Percentiles rank a stretch among this genome's conserved stretches.
Conservation (phyloP, 768 basidiomycete species). For the Tricholoma furcatifolium region DNA sequence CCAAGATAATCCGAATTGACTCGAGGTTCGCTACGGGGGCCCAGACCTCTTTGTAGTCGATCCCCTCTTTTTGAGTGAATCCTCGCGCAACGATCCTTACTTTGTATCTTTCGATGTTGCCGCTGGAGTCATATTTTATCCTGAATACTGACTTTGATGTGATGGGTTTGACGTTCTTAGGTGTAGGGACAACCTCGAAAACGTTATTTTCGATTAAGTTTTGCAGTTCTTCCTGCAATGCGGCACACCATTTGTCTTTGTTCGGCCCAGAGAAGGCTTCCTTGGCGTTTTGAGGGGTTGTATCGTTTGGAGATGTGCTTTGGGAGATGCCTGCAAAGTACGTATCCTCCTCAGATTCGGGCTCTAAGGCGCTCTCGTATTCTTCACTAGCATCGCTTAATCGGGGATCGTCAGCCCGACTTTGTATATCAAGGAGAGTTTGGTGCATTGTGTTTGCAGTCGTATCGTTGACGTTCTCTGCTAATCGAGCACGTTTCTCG, state of each 20-base stretch:
- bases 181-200: too few relatives aligned
- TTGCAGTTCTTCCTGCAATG: background rate
- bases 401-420: background rate
- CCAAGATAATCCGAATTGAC: background rate
- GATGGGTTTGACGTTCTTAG: too few relatives aligned
- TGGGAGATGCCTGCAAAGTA: background rate
- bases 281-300: background rate
- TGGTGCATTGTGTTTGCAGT: too few relatives aligned
- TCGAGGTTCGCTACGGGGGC: background rate
- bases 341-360: too few relatives aligned
- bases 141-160: too few relatives aligned
- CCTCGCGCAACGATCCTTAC: constrained; percentile 16
- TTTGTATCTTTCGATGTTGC: background rate
- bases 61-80: too few relatives aligned
- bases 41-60: background rate
- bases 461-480: too few relatives aligned
- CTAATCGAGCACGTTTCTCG: too few relatives aligned
- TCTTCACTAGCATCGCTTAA: background rate
- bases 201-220: too few relatives aligned
- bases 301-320: too few relatives aligned
- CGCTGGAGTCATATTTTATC: too few relatives aligned
- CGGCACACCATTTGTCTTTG: background rate
- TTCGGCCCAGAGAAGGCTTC: background rate
- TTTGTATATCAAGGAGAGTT: background rate
- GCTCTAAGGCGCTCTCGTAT: too few relatives aligned